Evolutionary conservation across 768 basidiomycete species (phyloP), one percentile per base, ranked within the genome.

Genomic region (Plicaturopsis crispa): DNA sequence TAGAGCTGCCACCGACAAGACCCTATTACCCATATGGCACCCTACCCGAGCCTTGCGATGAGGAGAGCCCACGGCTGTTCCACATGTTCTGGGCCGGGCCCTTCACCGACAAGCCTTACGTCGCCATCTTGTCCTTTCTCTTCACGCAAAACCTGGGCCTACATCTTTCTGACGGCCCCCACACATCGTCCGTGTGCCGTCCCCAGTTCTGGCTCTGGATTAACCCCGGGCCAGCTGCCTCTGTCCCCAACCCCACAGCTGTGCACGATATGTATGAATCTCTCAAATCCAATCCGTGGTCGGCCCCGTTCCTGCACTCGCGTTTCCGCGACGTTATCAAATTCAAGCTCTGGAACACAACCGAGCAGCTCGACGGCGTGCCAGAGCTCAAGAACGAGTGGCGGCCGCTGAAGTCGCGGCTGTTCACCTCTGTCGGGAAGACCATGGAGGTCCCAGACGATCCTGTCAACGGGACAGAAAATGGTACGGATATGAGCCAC

Each of bases 31-130:
- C 68, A 14, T 67, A 66, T 14, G 60, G 72, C 18, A 38, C 51
- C 13, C 63, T 80, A 14, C 69, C 73, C 24, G 56, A 64, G 1
- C 69, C 80, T 2, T 99, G 96, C 60, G 89, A 96, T 52, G 72
- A 81, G 0, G 82, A 88, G 47, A 78, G 83, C 50, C 84, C 91
- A 5, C 78, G 86, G 24, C 62, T 97, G 22, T 98, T 94, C 69
- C 96, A 99, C 61, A 96, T 97, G 82, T 99, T 96, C 68, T 98
- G 96, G 94, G 87, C 93, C 2, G 94, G 96, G 0, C 83, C 90
- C 1, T 97, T 99, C 67, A 96, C 92, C 6, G 96, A 99, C 69
- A 97, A 97, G 59, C 96, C 96, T 2, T 98, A 99, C 69, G 77
- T 91, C 42, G 91, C 94, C 1, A 69, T 97, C 32, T 68, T 94